Evolutionary conservation across 345 rosid species (phyloP).

Genomic region (Gossypium arboreum): DNA sequence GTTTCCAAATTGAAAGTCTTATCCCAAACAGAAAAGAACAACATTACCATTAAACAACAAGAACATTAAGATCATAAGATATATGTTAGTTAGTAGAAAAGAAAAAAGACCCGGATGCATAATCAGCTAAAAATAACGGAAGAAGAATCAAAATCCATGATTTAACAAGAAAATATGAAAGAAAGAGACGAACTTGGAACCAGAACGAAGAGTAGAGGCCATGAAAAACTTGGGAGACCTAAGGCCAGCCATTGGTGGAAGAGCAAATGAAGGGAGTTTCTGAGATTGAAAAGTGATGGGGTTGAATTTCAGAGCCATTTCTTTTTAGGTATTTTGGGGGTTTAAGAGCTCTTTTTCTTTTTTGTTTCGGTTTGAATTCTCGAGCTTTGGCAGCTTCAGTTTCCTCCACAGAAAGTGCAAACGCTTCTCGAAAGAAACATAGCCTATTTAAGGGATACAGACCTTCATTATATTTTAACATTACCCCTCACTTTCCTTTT

Average conservation of each 20-base stretch:
- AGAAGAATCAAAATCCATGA: background rate
- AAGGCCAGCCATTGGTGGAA: slow-evolving; percentile 52
- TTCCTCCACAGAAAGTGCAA: slow-evolving; percentile 5
- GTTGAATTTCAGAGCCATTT: slow-evolving; percentile 71
- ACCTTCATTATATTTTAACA: background rate
- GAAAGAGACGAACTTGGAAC: slow-evolving; percentile 43
- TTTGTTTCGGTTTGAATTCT: background rate
- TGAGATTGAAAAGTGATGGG: slow-evolving; percentile 49
- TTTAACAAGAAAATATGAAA: background rate
- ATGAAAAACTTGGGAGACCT: slow-evolving; percentile 79
- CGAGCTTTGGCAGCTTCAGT: background rate
- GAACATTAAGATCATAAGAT: background rate
- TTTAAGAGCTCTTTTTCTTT: background rate
- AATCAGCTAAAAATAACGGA: slow-evolving; percentile 19
- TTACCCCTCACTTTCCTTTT: background rate
- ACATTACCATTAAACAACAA: background rate
- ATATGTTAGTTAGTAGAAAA: background rate
- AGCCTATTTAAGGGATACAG: background rate
- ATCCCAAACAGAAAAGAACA: background rate
- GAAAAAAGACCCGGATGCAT: slow-evolving; percentile 25
- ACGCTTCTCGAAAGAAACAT: background rate
- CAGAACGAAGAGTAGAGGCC: slow-evolving; percentile 68
- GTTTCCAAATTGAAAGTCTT: background rate
- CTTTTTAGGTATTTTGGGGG: background rate
- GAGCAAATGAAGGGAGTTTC: slow-evolving; percentile 50